Evolutionary conservation across 2,329 filamentous ascomycete species (phyloP), one percentile per base, ranked within the genome.

Genomic region (Sphaceloma murrayae): DNA sequence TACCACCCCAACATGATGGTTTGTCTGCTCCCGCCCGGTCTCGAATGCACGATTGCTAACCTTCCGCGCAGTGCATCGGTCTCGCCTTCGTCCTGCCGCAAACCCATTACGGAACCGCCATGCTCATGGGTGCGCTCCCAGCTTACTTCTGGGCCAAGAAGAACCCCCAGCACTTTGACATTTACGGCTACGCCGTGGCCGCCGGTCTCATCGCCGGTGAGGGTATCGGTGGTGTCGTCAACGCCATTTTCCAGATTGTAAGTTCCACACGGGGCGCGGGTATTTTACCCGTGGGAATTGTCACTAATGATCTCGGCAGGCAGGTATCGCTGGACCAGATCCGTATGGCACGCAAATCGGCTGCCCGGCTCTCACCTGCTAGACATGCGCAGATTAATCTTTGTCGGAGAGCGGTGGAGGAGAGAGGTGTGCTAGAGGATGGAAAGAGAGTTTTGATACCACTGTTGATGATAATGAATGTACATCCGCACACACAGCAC

Each of bases 171-270:
- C 64, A 58, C 34, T 79, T 75, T 57, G 75, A 78, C 48, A 63
- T 74, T 22, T 77, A 74, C 52, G 73, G 71, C 9, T 80, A 76
- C 52, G 74, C 74, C 7, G 63, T 78, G 32, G 75, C 72, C 2
- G 72, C 73, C 22, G 76, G 76, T 34, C 64, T 77, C 50, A 79
- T 79, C 56, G 75, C 76, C 3, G 76, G 76, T 4, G 76, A 80
- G 60, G 76, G 76, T 45, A 70, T 79, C 44, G 76, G 76, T 24
- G 76, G 76, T 50, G 74, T 78, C n/a, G 55, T 80, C 47, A 77
- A 77, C 50, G 75, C 76, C 2, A 56, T 70, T 26, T 65, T 70
- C 54, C 63, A 71, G 52, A 62, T 72, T 43, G 63, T 60, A 1
- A 58, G n/a, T n/a, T n/a, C n/a, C n/a, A n/a, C n/a, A n/a, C n/a